Percentiles rank a stretch among this genome's conserved stretches.
Evolutionary conservation across 2,329 filamentous ascomycete genomes (phyloP).

Genomic region (Zelopaecilomyces penicillatus): DNA sequence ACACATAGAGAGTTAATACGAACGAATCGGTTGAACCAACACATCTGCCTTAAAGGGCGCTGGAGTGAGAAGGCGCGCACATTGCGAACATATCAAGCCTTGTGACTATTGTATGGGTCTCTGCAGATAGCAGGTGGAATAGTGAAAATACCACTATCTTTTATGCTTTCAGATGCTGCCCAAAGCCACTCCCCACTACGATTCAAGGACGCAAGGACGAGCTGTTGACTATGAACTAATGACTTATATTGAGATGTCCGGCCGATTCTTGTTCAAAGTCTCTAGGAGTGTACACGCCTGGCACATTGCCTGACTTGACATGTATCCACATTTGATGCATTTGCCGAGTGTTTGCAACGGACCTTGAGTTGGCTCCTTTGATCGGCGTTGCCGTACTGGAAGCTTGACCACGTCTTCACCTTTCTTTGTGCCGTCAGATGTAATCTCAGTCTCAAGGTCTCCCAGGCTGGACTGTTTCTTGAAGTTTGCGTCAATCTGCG

Average conservation of each 20-base stretch:
- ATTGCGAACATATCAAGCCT: too few species aligned
- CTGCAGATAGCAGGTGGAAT: too few species aligned
- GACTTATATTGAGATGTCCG: slow-evolving; percentile 46
- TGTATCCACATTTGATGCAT: slow-evolving; percentile 84
- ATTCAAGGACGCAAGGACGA: too few species aligned
- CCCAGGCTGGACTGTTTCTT: slow-evolving; percentile 13
- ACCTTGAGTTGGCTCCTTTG: slow-evolving; percentile 20
- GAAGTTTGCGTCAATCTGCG: slow-evolving; percentile 59
- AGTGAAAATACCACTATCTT: too few species aligned
- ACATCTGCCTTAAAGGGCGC: too few species aligned
- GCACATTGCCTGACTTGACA: slow-evolving; percentile 88
- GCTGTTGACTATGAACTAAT: background rate
- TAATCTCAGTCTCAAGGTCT: slow-evolving; percentile 25
- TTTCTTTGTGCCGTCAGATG: slow-evolving; percentile 13
- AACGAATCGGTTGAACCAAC: slow-evolving; percentile 6
- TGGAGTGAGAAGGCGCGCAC: too few species aligned
- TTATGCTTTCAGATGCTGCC: too few species aligned
- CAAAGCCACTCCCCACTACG: too few species aligned
- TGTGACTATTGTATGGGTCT: too few species aligned
- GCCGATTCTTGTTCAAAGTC: slow-evolving; percentile 73
- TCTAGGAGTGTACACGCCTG: slow-evolving; percentile 90
- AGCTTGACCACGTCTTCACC: slow-evolving; percentile 24
- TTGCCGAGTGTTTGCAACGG: slow-evolving; percentile 69
- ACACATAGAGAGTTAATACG: slow-evolving; percentile 27
- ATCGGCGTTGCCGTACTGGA: slow-evolving; percentile 21